Evolutionary conservation across 2,329 filamentous ascomycete species (phyloP), one percentile per base, ranked within the genome.

Genomic region (Fonsecaea pugnacius): DNA sequence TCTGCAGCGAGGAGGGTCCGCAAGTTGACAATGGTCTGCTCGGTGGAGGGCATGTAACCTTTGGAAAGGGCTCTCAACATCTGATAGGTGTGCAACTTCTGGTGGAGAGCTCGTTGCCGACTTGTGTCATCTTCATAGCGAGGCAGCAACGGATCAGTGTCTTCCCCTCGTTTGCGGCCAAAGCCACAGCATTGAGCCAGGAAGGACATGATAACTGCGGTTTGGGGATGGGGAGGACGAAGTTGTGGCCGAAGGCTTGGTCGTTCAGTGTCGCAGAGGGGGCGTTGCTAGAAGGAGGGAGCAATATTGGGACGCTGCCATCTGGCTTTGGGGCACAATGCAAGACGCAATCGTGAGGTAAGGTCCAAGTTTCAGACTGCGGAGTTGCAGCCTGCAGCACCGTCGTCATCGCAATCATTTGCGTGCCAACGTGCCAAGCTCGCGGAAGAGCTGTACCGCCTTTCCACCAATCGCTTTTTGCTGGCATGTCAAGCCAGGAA

Each of bases 21-120:
- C 2, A 98, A 81, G 70, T 96, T 92, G 74, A 89, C 81, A 72
- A 95, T 89, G 70, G 85, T 74, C 76, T 98, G 94, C 70, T 95
- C 89, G 10, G 91, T 97, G 5, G 91, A 95, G 53, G 94, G 94
- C 90, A 98, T 93, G 77, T 88, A 97, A 5, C 94, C 94, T 72
- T 91, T 86, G 1, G 86, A 85, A 9, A 97, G 76, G 60, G 94
- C 94, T 59, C 91, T 86, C 32, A 92, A 75, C 89, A 96, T 96
- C 81, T 96, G 92, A 75, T 96, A 97, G 30, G 89, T 89, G 78
- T 96, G 94, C 66, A 98, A 85, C 60, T 71, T 97, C 76, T 94
- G 88, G 73, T 94, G 91, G 64, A 96, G 84, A 72, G 87, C 83
- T 54, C 87, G 84, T 83, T 96, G 91, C 60, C 93, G 80, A 35